Evolutionary conservation across 345 rosid species (phyloP), one percentile per base, ranked within the genome.

Genomic region (Geranium rotundifolium): DNA sequence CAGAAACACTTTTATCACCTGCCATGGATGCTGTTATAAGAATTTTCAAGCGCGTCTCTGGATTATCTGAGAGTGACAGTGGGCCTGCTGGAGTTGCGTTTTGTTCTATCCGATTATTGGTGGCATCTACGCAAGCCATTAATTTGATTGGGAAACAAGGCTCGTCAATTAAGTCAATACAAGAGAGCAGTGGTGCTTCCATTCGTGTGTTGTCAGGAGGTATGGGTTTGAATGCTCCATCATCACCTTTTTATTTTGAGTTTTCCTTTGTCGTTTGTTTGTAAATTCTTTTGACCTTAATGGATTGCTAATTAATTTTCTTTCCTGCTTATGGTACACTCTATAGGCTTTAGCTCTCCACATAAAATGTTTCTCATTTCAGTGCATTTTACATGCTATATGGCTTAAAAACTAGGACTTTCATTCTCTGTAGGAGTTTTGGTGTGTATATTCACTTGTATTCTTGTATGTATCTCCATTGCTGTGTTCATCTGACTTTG

Each of bases 91-190:
- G 67, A 29, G 72, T 59, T 75, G 82, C 77, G 19, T 80, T 83
- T 80, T 84, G 74, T 72, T 88, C 95, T 15, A 68, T 84, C 18
- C 76, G 83, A 67, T 74, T 90, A 55, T 63, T 93, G 82, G 96
- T 86, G 70, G 87, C 97, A 10, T 84, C 90, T 37, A 75, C 92
- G 0, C 99, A 93, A 69, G 99, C 96, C 1, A 90, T 87, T 7
- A 86, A 80, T 76, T 78, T 93, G 46, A 93, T 93, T 34, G 97
- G 99, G 54, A 93, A 88, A 73, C 97, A 93, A 65, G 99, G 97
- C 12, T 88, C 87, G 16, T 64, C 75, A 31, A 90, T 93, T 57
- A 93, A 82, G 63, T 93, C 96, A 1, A 84, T 93, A 17, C 96
- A 90, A 59, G 97, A 93, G 75, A 80, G 63, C 62, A 75, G 91